Base-by-base conservation (phyloP, 495 filamentous ascomycete species). In the Hypomontagnella submonticulosa region DNA sequence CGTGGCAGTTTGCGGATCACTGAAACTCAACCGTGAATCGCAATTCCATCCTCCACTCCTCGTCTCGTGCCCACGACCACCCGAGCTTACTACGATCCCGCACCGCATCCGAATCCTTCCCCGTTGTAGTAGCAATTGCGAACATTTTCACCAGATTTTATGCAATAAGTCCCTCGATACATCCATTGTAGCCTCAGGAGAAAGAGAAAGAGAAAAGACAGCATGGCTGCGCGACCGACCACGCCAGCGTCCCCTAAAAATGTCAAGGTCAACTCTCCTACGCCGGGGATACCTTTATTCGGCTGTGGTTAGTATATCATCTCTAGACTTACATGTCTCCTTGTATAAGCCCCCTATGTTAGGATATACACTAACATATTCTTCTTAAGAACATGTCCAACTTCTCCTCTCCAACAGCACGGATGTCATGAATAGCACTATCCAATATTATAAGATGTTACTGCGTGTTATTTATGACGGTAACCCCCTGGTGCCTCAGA, bases 231-330 rank as follows among this genome's bases (percentile, higher is more conserved):
- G 20, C 71, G 76, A 71, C 80, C 80, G 42, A 70, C 75, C 3
- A 85, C 82, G 4, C 79, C 82, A 49, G 82, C 81, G 75, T 84
- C 83, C 41, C 80, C 83, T 16, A 84, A 84, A 58, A 77, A 79
- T 58, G 67, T 77, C 66, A 83, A 84, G 66, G 70, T 85, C 71
- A 84, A 84, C 67, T 63, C 77, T 9, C 77, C 81, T 6, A 72
- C 79, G 16, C 80, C 81, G 1, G 84, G 84, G 12, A 76, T 77
- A 47, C 82, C 84, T 36, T 57, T 82, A 18, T 86, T 80, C 55
- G 84, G 84, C 32, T 86, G 84, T 72, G 83, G 84, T 86, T 71
- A 67, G 80, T 61, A 27, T 5, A 10, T 12, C 41, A 16, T 1
- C 11, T 32, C 9, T 8, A 37, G 19, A n/a, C 9, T 23, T 13